These are phyloP conservation scores for Cytospora leucostoma DNA, from an alignment of 2,329 filamentous ascomycete species.

Conservation along the genomic window DNA sequence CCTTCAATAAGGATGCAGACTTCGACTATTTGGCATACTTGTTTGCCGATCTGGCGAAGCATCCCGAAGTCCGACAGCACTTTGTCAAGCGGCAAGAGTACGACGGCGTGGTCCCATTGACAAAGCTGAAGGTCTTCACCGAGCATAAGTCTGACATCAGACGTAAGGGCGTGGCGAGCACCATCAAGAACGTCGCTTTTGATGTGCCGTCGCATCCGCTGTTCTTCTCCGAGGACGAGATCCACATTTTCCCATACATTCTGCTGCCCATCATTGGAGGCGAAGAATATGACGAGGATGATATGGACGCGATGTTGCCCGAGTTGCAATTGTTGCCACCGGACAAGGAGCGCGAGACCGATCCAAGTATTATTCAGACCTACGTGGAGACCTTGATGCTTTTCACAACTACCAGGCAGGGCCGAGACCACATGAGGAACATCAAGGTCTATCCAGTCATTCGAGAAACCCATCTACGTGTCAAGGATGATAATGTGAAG, in stretches of 20 bases:
- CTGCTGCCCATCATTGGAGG: slow-evolving; percentile 83
- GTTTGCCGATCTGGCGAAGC: slow-evolving; percentile 89
- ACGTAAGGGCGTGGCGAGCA: slow-evolving; percentile 90
- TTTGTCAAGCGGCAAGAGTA: slow-evolving; percentile 74
- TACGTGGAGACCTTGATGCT: slow-evolving; percentile 88
- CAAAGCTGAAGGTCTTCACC: slow-evolving; percentile 92
- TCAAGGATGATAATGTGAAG: slow-evolving; percentile 75
- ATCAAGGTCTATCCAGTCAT: slow-evolving; percentile 88
- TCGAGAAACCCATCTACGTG: slow-evolving; percentile 78
- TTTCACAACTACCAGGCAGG: slow-evolving; percentile 75
- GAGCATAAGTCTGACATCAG: slow-evolving; percentile 83
- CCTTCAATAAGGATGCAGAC: slow-evolving; percentile 81
- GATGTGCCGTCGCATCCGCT: slow-evolving; percentile 71
- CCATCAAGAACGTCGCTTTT: slow-evolving; percentile 93
- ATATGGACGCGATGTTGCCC: slow-evolving; percentile 81
- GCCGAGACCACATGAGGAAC: slow-evolving; percentile 71
- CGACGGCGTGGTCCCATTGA: slow-evolving; percentile 82
- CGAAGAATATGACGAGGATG: slow-evolving; percentile 87
- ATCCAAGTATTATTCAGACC: slow-evolving; percentile 75
- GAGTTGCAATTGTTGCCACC: slow-evolving; percentile 88
- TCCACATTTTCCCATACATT: slow-evolving; percentile 85
- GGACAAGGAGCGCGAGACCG: slow-evolving; percentile 82
- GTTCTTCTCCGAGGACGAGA: slow-evolving; percentile 70
- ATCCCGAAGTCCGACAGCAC: slow-evolving; percentile 72
- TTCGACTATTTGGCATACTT: slow-evolving; percentile 94